Base-by-base conservation (phyloP, 2,329 filamentous ascomycete genomes). In the Lojkania enalia region DNA sequence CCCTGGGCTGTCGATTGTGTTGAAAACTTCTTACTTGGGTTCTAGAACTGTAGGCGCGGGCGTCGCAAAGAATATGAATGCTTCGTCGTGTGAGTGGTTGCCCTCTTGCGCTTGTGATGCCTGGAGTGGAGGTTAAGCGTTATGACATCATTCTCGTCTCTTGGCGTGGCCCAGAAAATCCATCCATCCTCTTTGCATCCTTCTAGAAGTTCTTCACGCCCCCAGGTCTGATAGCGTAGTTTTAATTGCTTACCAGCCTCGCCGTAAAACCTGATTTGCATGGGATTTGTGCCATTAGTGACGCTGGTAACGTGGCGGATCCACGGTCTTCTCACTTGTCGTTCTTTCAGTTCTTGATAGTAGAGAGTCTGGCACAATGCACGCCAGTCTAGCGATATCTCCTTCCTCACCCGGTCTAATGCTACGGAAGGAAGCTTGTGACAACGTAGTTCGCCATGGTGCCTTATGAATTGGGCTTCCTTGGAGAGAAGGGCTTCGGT, bases 101-200 rank as follows among this genome's bases (percentile, higher is more conserved):
- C n/a, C n/a, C n/a, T n/a, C n/a, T n/a, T n/a, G n/a, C n/a, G n/a
- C n/a, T n/a, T n/a, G n/a, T n/a, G n/a, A n/a, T n/a, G n/a, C n/a
- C n/a, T n/a, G n/a, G n/a, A n/a, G n/a, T n/a, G n/a, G n/a, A n/a
- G n/a, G n/a, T n/a, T n/a, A n/a, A n/a, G n/a, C n/a, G n/a, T n/a
- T n/a, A n/a, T n/a, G n/a, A n/a, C n/a, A n/a, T n/a, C n/a, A n/a
- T n/a, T n/a, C n/a, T n/a, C n/a, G n/a, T n/a, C n/a, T n/a, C n/a
- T n/a, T n/a, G n/a, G n/a, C n/a, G n/a, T n/a, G n/a, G n/a, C 16
- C 27, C 39, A 33, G 15, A 42, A 42, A 6, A 42, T 42, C 39
- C 39, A 42, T 3, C 30, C 30, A 21, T 42, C 39, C 27, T 23
- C 15, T n/a, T 23, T 9, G 20, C 39, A 42, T 12, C 12, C 27